phyloP scores from a whole-genome alignment of 768 basidiomycete species.

The Gymnopilus junonius region DNA sequence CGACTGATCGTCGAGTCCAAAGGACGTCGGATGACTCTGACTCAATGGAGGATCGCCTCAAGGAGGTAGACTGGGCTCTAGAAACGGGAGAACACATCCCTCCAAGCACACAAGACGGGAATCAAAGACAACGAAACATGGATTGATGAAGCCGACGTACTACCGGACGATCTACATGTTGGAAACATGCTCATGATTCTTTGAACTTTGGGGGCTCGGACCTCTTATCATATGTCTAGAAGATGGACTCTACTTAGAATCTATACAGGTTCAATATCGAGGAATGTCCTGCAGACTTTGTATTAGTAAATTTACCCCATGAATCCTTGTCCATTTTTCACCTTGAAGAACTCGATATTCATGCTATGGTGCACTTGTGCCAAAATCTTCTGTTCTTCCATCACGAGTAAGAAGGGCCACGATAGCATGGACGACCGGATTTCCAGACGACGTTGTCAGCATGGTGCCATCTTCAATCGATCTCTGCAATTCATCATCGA shows the following conservation, averaged over 20 bases:
- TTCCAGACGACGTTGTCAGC: slow-evolving; percentile 49
- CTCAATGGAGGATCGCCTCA: background rate
- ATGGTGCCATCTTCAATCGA: slow-evolving; percentile 67
- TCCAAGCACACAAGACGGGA: background rate
- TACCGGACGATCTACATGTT: background rate
- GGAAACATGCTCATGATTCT: background rate
- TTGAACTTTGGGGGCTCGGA: background rate
- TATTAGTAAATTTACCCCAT: background rate
- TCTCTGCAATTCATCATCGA: slow-evolving; percentile 68
- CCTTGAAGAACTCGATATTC: background rate
- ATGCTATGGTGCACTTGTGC: slow-evolving; percentile 4
- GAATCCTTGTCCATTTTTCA: background rate
- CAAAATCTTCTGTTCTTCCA: slow-evolving; percentile 31
- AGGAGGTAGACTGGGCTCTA: background rate
- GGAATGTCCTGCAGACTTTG: background rate
- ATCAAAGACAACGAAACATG: background rate
- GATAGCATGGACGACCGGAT: slow-evolving; percentile 52
- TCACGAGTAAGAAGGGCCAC: slow-evolving; percentile 37
- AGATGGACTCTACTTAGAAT: background rate
- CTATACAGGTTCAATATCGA: background rate
- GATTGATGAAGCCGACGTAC: background rate
- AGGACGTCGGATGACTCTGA: background rate
- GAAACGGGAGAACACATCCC: background rate
- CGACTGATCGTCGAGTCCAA: background rate
- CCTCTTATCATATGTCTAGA: background rate